Conservation (phyloP, 2,329 filamentous ascomycete genomes). For the Diaporthe helianthi region DNA sequence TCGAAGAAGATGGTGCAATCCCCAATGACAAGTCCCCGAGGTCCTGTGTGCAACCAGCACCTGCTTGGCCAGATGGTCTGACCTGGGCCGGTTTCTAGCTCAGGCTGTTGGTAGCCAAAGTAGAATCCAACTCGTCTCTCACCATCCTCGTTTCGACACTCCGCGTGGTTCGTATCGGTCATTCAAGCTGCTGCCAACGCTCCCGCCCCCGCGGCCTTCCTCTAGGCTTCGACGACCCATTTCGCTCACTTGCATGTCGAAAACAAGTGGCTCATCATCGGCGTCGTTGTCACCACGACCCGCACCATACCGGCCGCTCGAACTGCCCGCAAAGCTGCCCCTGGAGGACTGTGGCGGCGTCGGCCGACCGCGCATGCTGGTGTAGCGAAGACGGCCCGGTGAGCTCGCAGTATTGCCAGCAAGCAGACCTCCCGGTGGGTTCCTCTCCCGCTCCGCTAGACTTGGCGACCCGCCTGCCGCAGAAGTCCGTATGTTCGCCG, state of each 20-base stretch:
- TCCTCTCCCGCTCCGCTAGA: conserved; percentile 51
- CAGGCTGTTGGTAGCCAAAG: not conserved
- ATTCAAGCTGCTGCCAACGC: conserved; percentile 32
- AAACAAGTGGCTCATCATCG: conserved; percentile 35
- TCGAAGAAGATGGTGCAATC: conserved; percentile 1
- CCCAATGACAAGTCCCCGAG: not conserved
- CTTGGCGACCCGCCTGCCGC: conserved; percentile 49
- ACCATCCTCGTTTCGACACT: conserved; percentile 33
- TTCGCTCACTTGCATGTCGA: conserved; percentile 35
- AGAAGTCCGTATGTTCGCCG: conserved; percentile 50
- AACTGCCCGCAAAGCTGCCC: conserved; percentile 53
- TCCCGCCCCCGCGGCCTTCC: conserved; percentile 34
- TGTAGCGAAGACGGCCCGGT: conserved; percentile 56
- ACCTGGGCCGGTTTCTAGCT: not conserved
- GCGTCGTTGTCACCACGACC: conserved; percentile 51
- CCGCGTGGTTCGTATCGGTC: conserved; percentile 33
- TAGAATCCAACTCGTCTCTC: not conserved
- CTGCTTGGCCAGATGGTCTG: not conserved
- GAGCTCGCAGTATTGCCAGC: conserved; percentile 47
- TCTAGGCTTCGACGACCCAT: conserved; percentile 34
- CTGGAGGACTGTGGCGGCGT: conserved; percentile 54
- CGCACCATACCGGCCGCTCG: conserved; percentile 42
- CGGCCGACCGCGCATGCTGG: conserved; percentile 44
- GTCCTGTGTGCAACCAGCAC: conserved; percentile 1
- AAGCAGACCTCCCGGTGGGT: conserved; percentile 47